Base-by-base conservation (phyloP, 306 rosid genomes). In the Trichosanthes cucumerina region DNA sequence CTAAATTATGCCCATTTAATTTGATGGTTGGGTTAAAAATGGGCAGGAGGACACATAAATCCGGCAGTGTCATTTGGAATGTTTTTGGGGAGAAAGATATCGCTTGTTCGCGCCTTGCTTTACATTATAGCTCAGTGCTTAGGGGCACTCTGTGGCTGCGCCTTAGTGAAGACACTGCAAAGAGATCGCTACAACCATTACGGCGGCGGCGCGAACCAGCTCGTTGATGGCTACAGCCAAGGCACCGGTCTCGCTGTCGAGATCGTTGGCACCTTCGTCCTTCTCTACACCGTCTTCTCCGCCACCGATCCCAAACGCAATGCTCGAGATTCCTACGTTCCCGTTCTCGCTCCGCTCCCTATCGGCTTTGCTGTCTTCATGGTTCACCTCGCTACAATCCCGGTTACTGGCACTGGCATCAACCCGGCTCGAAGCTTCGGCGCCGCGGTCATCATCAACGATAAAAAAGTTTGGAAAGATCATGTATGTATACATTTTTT, bases 321-420 rank as follows among this genome's bases (percentile, higher is more conserved):
- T 26, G 89, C 87, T 2, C 80, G 87, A 52, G 86, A 86, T 26
- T 86, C 89, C 21, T 68, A 86, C 46, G 86, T 86, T 72, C 77
- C 77, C n/a, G 56, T 84, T 0, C 75, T 86, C 81, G 89, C 89
- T 58, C 89, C 89, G 46, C 87, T 86, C 9, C 89, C 89, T 58
- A 86, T 86, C 38, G 89, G 89, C 62, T 86, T 86, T 13, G 87
- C 89, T 0, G 89, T 86, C 39, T 86, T 86, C 59, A 78, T 86
- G 79, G 87, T 86, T 54, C 89, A 86, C 70, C 81, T 86, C 0
- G 89, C 89, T 24, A 86, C 87, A 9, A 84, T 86, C 58, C 89
- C 89, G 18, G 41, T 86, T 83, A 86, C 89, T 10, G 86, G 89
- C 68, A 86, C 89, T 9, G 89, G 87, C 78, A 87, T n/a, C n/a